Evolutionary conservation across 2,329 filamentous ascomycete genomes (phyloP).

Genomic region (Aspergillus vadensis): DNA sequence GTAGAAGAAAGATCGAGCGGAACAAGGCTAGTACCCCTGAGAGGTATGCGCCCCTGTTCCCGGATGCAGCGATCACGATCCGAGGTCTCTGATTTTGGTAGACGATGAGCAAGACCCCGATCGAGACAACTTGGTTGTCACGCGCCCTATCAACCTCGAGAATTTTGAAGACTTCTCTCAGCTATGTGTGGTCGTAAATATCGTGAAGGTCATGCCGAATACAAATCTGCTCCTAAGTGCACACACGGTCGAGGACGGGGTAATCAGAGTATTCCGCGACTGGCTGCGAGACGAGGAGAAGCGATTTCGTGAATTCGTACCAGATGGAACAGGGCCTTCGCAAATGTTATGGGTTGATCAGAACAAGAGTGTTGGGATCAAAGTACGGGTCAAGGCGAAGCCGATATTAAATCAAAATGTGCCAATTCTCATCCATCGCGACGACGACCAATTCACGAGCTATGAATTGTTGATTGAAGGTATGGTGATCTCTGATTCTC

Average conservation of each 20-base stretch:
- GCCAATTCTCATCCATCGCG: constrained; percentile 58
- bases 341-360: constrained; percentile 69
- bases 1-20: constrained; percentile 41
- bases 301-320: not conserved
- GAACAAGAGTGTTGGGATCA: constrained; percentile 65
- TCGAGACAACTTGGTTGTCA: constrained; percentile 43
- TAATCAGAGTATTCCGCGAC: constrained; percentile 70
- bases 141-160: constrained; percentile 66
- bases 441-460: constrained; percentile 67
- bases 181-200: constrained; percentile 66
- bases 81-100: constrained; percentile 13
- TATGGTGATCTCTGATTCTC: constrained; percentile 40
- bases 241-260: constrained; percentile 66
- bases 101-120: not conserved
- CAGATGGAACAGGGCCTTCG: constrained; percentile 28
- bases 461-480: constrained; percentile 74
- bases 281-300: constrained; percentile 62
- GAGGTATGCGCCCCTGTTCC: constrained; percentile 17
- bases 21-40: constrained; percentile 10
- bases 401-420: constrained; percentile 45
- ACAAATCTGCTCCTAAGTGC: constrained; percentile 65
- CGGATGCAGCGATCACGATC: not conserved
- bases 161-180: constrained; percentile 73
- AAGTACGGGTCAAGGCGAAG: constrained; percentile 63
- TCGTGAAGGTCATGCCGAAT: constrained; percentile 66